A percentile compares a stretch with the other conserved stretches of the same genome.
These are phyloP conservation scores for Coelastrella sp. DNA, from an alignment of 139 green algal genomes.

Conservation along the genomic window DNA sequence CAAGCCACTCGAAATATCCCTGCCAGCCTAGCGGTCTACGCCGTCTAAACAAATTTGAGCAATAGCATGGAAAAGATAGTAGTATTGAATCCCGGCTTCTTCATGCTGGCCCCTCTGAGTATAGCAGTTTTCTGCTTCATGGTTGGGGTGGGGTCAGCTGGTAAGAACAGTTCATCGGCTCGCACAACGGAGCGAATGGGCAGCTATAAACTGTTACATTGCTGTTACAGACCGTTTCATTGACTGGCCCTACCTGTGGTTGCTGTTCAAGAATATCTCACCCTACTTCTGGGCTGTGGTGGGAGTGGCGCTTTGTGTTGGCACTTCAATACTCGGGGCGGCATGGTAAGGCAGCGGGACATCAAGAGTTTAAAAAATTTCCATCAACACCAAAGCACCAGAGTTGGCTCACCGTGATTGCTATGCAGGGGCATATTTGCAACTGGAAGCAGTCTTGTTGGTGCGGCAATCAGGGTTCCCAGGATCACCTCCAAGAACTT, in stretches of 20 bases:
- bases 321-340: slow-evolving; percentile 93
- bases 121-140: slow-evolving; percentile 63
- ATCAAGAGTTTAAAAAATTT: neutral
- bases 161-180: neutral
- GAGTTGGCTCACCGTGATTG: neutral
- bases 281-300: slow-evolving; percentile 93
- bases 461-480: slow-evolving; percentile 93
- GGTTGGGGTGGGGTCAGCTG: slow-evolving; percentile 46
- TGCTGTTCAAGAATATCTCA: slow-evolving; percentile 89
- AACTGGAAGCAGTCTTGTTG: slow-evolving; percentile 96
- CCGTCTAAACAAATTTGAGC: neutral
- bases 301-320: slow-evolving; percentile 90
- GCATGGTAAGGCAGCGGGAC: slow-evolving; percentile 82
- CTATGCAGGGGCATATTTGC: slow-evolving; percentile 97
- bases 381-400: neutral
- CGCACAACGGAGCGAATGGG: no score
- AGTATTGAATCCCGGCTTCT: slow-evolving; percentile 26
- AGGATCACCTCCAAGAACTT: slow-evolving; percentile 99
- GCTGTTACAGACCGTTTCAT: slow-evolving; percentile 67
- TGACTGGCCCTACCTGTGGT: slow-evolving; percentile 84
- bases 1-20: neutral
- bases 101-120: slow-evolving; percentile 47
- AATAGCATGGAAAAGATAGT: neutral
- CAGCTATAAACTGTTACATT: neutral
- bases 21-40: no score